Evolutionary conservation across 2,329 filamentous ascomycete genomes (phyloP), one percentile per base, ranked within the genome.

Genomic region (Phaeosphaeria sp.): DNA sequence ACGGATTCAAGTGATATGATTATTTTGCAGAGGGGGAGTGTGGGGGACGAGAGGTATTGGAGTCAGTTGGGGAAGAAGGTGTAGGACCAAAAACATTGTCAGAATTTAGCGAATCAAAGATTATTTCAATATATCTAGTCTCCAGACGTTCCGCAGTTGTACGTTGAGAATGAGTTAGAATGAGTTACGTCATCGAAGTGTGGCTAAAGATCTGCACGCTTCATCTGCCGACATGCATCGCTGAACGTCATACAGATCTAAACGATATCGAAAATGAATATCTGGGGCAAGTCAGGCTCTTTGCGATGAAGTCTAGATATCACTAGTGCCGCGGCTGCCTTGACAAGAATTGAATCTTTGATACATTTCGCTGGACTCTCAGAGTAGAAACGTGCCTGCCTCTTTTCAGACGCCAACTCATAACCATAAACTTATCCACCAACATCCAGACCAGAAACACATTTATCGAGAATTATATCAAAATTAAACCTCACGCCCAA

Each of bases 1-100:
- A 36, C 30, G 7, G 55, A 57, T 13, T 49, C 51, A 0, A 60
- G 57, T 25, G 51, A 60, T 25, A 57, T 60, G 9, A 49, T 60
- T 15, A 39, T 60, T 9, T 36, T 57, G 18, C 57, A 57, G 25
- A 46, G 22, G 44, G 22, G 44, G 22, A 25, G 21, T 24, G 22
- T 43, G 20, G 40, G 22, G 44, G 13, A 46, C 21, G 18, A 44
- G 18, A 44, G 42, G 42, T 44, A 21, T 44, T 44, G 42, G 42
- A 9, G 8, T 4, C 18, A 22, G 42, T 8, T 20, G 18, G 44
- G 22, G 11, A 17, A n/a, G 21, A 46, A 25, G 11, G 44, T 24
- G 21, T 46, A 46, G 15, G 9, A n/a, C 2, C 6, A 13, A 25
- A 25, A 46, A 46, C 11, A 6, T 6, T 6, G 5, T 36, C 11